Conservation (phyloP, 2,329 filamentous ascomycete species). For the Metarhizium album region DNA sequence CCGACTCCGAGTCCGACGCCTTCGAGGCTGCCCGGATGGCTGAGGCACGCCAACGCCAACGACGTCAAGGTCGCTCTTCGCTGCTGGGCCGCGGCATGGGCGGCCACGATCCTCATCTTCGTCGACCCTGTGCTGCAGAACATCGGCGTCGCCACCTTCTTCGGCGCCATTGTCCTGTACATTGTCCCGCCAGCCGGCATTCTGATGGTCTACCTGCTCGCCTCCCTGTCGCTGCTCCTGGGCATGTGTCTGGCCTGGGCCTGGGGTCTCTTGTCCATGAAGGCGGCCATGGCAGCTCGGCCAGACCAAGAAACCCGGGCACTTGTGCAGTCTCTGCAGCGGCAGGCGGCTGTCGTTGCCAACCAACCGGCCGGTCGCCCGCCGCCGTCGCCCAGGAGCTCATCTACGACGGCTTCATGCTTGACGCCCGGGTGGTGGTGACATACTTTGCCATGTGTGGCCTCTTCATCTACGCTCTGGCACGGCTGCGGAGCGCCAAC, state of each 20-base stretch:
- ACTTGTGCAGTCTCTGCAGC: conserved; percentile 21
- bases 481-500: conserved; percentile 32
- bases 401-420: conserved; percentile 33
- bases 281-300: conserved; percentile 32
- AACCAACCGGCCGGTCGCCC: conserved; percentile 13
- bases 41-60: conserved; percentile 34
- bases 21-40: conserved; percentile 19
- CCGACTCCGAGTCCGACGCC: too few species aligned
- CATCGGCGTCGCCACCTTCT: conserved; percentile 35
- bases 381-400: conserved; percentile 22
- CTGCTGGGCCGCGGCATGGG: conserved; percentile 35
- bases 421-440: conserved; percentile 33
- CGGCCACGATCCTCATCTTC: conserved; percentile 33
- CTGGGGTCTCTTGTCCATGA: conserved; percentile 38
- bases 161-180: conserved; percentile 29
- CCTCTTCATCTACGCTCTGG: conserved; percentile 31
- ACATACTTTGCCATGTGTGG: conserved; percentile 27
- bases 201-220: conserved; percentile 33
- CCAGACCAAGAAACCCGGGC: conserved; percentile 26
- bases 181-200: conserved; percentile 35
- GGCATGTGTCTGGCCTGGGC: conserved; percentile 37
- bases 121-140: conserved; percentile 29
- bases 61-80: conserved; percentile 36
- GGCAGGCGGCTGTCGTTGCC: conserved; percentile 24
- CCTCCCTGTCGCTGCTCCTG: conserved; percentile 28